Base-by-base conservation (phyloP, 2,329 filamentous ascomycete species). In the Amauroascus niger region DNA sequence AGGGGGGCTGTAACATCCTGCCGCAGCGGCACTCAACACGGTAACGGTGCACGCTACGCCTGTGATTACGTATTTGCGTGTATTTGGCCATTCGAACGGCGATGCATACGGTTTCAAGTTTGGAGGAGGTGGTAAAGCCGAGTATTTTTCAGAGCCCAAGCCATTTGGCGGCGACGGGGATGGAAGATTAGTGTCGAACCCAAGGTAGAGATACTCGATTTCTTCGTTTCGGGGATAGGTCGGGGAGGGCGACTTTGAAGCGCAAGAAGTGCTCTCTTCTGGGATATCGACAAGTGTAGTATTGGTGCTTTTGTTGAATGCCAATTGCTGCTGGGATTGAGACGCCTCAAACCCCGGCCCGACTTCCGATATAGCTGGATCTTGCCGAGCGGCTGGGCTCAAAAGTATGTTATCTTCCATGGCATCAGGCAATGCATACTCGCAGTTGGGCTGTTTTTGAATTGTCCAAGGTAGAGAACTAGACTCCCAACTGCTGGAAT, bases 1-100 rank as follows among this genome's bases (percentile, higher is more conserved):
- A 0, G 86, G 80, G 0, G 88, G 84, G 6, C 84, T 85, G 67
- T 93, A 93, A 1, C 87, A 79, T 2, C 89, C 89, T 0, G 89
- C 86, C 0, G 85, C 80, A 67, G 90, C 94, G 6, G 88, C 88
- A 0, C 88, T 87, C 49, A 90, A 70, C 18, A 81, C 77, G 0
- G 88, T 94, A 1, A 87, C 87, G 6, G 82, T 68, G 65, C 86
- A 94, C 7, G 86, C 87, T 11, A 95, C 75, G 63, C 77, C 79
- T 7, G 91, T 80, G 61, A 87, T 81, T 55, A 86, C 67, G 22
- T 75, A 76, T 66, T 96, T 96, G 56, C 82, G 81, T 44, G 73
- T 74, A 53, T 72, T 64, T 0, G 86, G 80, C 88, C 89, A 95
- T 8, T 77, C 74, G 59, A 88, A 83, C 0, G 90, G 90, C 8